Evolutionary conservation across 768 basidiomycete genomes (phyloP), one percentile per base, ranked within the genome.

Genomic region (Leccinum arenicola): DNA sequence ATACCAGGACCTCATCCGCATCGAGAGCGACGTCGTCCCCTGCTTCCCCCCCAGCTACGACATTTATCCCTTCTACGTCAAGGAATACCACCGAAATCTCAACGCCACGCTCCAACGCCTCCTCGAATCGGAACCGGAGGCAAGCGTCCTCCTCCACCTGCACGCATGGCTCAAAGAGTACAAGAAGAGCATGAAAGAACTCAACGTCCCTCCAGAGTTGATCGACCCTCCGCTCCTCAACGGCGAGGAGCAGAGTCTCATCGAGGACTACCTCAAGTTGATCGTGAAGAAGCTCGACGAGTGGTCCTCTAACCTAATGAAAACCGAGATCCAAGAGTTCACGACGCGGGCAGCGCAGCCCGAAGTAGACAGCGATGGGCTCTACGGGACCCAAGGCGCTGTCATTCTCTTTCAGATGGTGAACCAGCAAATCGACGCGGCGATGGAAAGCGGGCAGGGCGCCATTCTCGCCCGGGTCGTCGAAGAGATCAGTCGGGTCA

Each of bases 111-210:
- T 99, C 66, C 85, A 86, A 65, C 81, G 76, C 58, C 82, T 95
- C 36, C 78, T 92, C 27, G 80, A 78, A 4, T 80, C 86, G 0
- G 89, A 88, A 48, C 89, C 91, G 3, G 95, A 95, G 56, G 96
- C 97, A 17, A 90, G 86, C 65, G 83, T 87, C n/a, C 80, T 98
- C 27, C 84, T 98, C 3, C 82, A 85, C 23, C 82, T 99, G 27
- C 91, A 93, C 64, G 91, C 89, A 6, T 98, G 95, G 94, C 81
- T 97, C 54, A 98, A 98, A 75, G 91, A 98, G 69, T 98, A 98
- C 78, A 88, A 90, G 76, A 83, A 85, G 70, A 91, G 85, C 68
- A 98, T 98, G 95, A 93, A 93, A 73, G 95, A 98, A 67, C 85
- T 98, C 53, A 85, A 87, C 51, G 81, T 98, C 25, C 82, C 93